Evolutionary conservation across 1,139 yeast genomes (phyloP), one percentile per base, ranked within the genome.

Genomic region (Meyerozyma smithsonii): DNA sequence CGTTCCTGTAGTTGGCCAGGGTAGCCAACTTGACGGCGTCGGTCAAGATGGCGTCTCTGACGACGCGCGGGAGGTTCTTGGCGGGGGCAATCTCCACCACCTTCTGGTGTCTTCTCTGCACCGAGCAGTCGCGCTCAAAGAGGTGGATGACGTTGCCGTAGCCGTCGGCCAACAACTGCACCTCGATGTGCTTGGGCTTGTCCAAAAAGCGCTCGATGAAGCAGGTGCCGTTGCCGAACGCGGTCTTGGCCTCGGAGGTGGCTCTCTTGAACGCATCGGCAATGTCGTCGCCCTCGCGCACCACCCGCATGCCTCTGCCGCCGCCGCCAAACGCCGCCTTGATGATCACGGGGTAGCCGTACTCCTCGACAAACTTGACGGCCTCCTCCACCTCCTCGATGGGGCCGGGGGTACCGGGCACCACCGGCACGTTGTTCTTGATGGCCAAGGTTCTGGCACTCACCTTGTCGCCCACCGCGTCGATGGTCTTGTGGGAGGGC

Each of bases 51-150:
- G 95, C 90, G 58, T 92, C 92, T 60, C 98, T 80, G 36, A 89
- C 94, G 21, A 71, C 71, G 39, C 71, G 65, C 24, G 97, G 94
- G 51, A 94, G 69, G 48, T 88, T 89, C 64, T 87, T 84, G 35
- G 98, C 97, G n/a, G 99, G 98, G 3, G 98, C 99, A 53, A 94
- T 89, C 68, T 94, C 99, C 36, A 92, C 98, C 42, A 92, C 98
- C 66, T 94, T 92, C 72, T 94, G 98, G 66, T 92, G 98, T 72
- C 98, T 86, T 73, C 98, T 84, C 73, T 92, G 99, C 37, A 94
- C 98, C 10, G 97, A 89, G 69, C 98, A 92, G 69, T 92, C 99
- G 69, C 99, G 84, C 74, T 94, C 99, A 54, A 87, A 92, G 54
- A 92, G 71, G 61, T 94, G 98, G 54, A 92, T 85, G 15, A 90